These are phyloP conservation scores for Penicillium coprophilum DNA, from an alignment of 495 filamentous ascomycete genomes.

Conservation along the genomic window DNA sequence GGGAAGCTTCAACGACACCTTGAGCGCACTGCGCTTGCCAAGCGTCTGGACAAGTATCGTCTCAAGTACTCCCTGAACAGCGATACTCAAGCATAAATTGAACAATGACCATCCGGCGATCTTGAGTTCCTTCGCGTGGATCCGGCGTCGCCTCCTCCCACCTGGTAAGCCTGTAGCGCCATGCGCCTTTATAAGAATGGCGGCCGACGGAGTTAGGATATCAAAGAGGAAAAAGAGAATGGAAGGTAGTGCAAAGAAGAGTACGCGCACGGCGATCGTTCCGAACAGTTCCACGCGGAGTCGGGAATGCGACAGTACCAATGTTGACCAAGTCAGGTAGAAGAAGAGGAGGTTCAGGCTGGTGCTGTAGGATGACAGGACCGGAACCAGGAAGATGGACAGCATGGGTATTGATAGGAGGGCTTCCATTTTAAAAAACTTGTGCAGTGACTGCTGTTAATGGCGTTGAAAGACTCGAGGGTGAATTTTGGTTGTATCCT, in stretches of 20 bases:
- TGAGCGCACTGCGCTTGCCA: conserved; percentile 53
- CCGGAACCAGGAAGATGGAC: conserved; percentile 60
- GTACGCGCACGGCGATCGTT: conserved; percentile 61
- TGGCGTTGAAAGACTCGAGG: neutral
- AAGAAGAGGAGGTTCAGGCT: conserved; percentile 86
- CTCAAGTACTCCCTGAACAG: conserved; percentile 58
- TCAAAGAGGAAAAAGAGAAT: conserved; percentile 74
- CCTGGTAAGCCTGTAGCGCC: conserved; percentile 63
- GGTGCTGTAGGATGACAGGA: conserved; percentile 63
- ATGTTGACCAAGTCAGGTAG: conserved; percentile 83
- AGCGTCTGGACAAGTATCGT: conserved; percentile 51
- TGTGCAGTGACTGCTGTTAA: neutral
- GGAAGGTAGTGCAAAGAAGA: conserved; percentile 75
- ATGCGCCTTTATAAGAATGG: conserved; percentile 66
- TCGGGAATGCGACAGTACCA: conserved; percentile 73
- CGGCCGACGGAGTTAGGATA: conserved; percentile 61
- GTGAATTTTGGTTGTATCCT: neutral
- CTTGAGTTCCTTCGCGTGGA: conserved; percentile 35
- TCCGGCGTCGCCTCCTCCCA: conserved; percentile 45
- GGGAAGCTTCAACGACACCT: conserved; percentile 57
- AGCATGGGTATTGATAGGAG: conserved; percentile 71
- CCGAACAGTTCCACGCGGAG: conserved; percentile 74
- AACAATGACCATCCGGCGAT: conserved; percentile 57
- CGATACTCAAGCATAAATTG: conserved; percentile 63
- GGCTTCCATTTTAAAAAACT: conserved; percentile 50